Conservation (phyloP, 257 asterid genomes). For the Cordia subcordata region DNA sequence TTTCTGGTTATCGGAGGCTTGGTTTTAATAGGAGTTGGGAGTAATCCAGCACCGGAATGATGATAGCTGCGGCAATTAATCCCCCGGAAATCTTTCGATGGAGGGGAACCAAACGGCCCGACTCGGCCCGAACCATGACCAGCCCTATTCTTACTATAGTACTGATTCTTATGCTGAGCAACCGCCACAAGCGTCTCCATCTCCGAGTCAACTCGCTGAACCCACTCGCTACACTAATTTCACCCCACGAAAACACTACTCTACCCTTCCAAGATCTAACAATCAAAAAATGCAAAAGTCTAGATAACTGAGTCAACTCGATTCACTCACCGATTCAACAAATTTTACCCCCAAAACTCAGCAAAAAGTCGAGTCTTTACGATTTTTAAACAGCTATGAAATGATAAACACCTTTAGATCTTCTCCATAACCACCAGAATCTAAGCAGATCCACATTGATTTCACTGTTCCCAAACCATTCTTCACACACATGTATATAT, state of each 20-base stretch:
- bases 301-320: slow-evolving; percentile 24
- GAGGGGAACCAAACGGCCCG: slow-evolving; percentile 37
- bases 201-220: not conserved
- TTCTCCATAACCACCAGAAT: slow-evolving; percentile 73
- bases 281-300: slow-evolving; percentile 42
- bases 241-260: slow-evolving; percentile 12
- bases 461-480: slow-evolving; percentile 23
- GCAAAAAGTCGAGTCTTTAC: not conserved
- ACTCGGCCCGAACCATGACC: slow-evolving; percentile 25
- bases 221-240: not conserved
- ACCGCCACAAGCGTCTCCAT: slow-evolving; percentile 75
- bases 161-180: slow-evolving; percentile 58
- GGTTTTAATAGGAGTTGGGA: slow-evolving; percentile 45
- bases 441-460: slow-evolving; percentile 48
- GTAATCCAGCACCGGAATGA: slow-evolving; percentile 45
- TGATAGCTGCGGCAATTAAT: slow-evolving; percentile 57
- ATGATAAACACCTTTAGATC: slow-evolving; percentile 36
- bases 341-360: not conserved
- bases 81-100: slow-evolving; percentile 34
- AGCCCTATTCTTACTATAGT: slow-evolving; percentile 26
- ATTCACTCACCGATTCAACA: not conserved
- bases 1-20: slow-evolving; percentile 26
- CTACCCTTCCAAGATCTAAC: slow-evolving; percentile 17
- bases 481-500: slow-evolving; percentile 41
- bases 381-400: slow-evolving; percentile 7